Base-by-base conservation (phyloP, 768 basidiomycete species). In the Kwoniella dejecticola region DNA sequence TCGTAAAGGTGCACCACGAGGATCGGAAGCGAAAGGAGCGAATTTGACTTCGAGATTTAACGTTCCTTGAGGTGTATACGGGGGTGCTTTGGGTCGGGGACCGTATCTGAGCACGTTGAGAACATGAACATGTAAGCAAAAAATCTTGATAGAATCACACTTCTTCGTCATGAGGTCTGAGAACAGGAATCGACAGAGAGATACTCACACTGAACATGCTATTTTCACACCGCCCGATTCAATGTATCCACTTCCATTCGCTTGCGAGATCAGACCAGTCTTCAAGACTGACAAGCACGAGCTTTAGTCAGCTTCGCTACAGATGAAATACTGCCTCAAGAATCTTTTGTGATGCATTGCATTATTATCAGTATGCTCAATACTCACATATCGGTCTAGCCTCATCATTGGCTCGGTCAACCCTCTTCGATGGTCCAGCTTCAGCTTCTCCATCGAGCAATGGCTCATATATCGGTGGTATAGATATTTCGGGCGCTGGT, bases 31-130 rank as follows among this genome's bases (percentile, higher is more conserved):
- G 77, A 95, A 99, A 0, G 96, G 96, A 1, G 94, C 85, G 71
- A 94, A 97, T 79, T 97, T 97, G 52, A 98, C 90, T 80, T 98
- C 94, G 6, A 99, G 89, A 62, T 92, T 97, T 52, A 99, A 80
- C 54, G 84, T 85, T 1, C 95, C 96, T 60, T 85, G 88, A 69
- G 97, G 69, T 31, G 79, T 79, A 66, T 78, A 82, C 1, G 81
- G 79, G 0, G 81, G 79, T 31, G 77, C 71, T 29, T 79, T 78
- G 0, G 81, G 81, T 55, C 81, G 74, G 10, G 81, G 95, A 64
- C 84, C 91, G 75, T 94, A 99, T 6, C 81, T 81, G 45, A 36
- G 33, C 15, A n/a, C n/a, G n/a, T n/a, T n/a, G n/a, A n/a, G 33
- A 7, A 36, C 17, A 29, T 17, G 13, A 61, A 57, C 36, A 59